Evolutionary conservation across 352 stramenopile genomes (phyloP), one percentile per base, ranked within the genome.

Genomic region (Globisporangium yorkense): DNA sequence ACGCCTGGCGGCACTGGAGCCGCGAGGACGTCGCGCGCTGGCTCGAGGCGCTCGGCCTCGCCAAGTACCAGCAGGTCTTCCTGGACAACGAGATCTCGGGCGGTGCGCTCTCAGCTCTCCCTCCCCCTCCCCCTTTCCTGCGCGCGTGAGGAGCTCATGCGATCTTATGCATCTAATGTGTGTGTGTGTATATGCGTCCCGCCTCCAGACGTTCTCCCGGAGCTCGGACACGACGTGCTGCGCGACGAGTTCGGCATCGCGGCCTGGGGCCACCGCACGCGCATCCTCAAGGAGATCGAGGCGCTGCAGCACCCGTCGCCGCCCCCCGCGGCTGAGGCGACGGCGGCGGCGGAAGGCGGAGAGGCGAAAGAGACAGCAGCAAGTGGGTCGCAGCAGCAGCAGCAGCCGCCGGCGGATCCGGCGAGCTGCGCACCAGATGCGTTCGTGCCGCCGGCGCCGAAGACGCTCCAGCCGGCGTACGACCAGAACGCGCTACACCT

Each of bases 241-340:
- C 78, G 80, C 49, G 76, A 84, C 45, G 77, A 88, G 46, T 59
- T 90, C 21, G 76, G 76, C 54, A 79, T 90, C 63, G 51, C 66
- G 35, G 74, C 75, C 10, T 87, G 87, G 39, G 77, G 77, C 16
- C 75, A 83, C 48, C 80, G 77, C 59, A 67, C 83, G 53, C 77
- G 75, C 46, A 77, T 90, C 46, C 51, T 73, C 20, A 78, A 84
- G 45, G 72, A 68, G 41, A 73, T 90, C 51, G 70, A 90, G 48
- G 65, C 66, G 57, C 65, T 88, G 29, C 49, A 47, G 24, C 20
- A 70, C 67, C 51, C 54, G 20, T 29, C 10, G 35, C 35, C 35
- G 35, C 35, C 5, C 1, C 33, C 8, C 9, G 8, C 33, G 33
- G 2, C 33, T 12, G 33, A 39, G 8, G 33, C 12, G 33, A 39